Conservation (phyloP, 106 monocot genomes). For the Alisma plantagoaquatica region DNA sequence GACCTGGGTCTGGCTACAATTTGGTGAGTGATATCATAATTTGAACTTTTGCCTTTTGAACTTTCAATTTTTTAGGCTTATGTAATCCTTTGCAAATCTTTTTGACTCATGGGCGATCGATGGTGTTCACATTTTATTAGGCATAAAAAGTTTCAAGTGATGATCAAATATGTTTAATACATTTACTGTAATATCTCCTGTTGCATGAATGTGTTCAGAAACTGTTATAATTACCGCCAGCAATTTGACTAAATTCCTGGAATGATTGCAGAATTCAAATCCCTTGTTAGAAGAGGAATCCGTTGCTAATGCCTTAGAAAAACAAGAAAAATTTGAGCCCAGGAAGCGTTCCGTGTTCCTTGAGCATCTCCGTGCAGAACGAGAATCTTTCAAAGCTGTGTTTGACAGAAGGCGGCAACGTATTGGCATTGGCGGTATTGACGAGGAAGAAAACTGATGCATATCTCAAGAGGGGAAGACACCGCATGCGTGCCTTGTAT, state of each 20-base stretch:
- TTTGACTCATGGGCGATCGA: too few species aligned
- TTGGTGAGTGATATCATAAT: constrained; percentile 41
- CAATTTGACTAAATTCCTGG: not conserved
- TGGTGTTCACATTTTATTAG: too few species aligned
- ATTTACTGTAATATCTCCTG: not conserved
- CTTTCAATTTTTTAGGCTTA: not conserved
- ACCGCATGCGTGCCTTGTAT: too few species aligned
- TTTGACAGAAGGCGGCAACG: constrained; percentile 67
- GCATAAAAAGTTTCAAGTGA: too few species aligned
- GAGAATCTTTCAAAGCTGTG: constrained; percentile 75
- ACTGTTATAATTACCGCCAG: not conserved
- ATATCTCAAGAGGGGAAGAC: too few species aligned
- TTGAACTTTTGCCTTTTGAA: not conserved
- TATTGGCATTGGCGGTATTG: too few species aligned
- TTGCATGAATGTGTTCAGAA: not conserved
- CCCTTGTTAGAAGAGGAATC: constrained; percentile 33
- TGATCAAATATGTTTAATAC: too few species aligned
- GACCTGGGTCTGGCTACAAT: constrained; percentile 87
- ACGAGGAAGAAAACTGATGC: too few species aligned
- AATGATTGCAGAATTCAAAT: constrained; percentile 36
- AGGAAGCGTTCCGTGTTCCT: constrained; percentile 38
- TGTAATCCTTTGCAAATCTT: not conserved
- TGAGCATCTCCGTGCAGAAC: constrained; percentile 64
- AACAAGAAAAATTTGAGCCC: constrained; percentile 12
- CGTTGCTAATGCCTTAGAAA: constrained; percentile 4